Evolutionary conservation across 2,329 filamentous ascomycete genomes (phyloP).

Genomic region (Arthrobotrys conoides): DNA sequence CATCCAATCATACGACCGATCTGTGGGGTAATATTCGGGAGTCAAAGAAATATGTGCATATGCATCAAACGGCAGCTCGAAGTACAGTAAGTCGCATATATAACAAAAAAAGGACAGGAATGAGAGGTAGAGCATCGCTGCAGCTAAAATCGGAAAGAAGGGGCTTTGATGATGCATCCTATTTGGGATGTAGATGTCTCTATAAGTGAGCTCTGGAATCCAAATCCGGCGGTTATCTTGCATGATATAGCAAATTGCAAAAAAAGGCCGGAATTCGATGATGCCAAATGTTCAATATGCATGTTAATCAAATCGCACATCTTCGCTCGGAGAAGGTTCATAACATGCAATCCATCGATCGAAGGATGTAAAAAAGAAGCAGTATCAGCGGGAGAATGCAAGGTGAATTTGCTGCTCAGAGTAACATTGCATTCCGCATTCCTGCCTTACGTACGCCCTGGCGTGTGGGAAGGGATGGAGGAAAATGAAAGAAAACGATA

Average conservation of each 20-base stretch:
- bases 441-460: constrained; percentile 20
- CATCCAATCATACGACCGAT: background rate
- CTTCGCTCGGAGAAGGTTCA: background rate
- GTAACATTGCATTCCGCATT: constrained; percentile 9
- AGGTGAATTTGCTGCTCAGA: too few species aligned
- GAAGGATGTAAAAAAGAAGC: background rate
- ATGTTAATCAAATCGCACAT: constrained; percentile 9
- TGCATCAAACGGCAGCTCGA: constrained; percentile 9
- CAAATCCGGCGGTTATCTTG: background rate
- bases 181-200: background rate
- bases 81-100: background rate
- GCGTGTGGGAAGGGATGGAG: background rate
- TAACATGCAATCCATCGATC: constrained; percentile 4
- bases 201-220: background rate
- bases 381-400: background rate
- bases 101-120: background rate
- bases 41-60: constrained; percentile 4
- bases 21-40: background rate
- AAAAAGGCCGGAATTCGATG: background rate
- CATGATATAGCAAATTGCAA: background rate
- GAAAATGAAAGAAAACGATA: background rate
- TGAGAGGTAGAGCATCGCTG: background rate
- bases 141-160: background rate
- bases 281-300: background rate
- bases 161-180: background rate